Conservation (phyloP, 805 yeast genomes). For the Torulaspora quercuum region DNA sequence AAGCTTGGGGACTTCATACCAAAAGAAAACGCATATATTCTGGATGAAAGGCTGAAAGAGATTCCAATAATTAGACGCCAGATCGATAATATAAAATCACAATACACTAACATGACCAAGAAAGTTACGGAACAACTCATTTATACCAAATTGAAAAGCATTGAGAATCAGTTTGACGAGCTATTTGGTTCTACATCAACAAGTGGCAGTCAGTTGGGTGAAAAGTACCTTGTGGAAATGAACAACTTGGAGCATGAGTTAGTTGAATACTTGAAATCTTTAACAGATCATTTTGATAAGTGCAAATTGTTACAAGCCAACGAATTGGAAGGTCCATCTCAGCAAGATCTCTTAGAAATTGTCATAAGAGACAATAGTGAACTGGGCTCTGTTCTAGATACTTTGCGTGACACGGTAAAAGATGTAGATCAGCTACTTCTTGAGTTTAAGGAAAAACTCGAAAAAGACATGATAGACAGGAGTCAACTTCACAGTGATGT, state of each 20-base stretch:
- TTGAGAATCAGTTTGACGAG: conserved; percentile 22
- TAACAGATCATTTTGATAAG: conserved; percentile 82
- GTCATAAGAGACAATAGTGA: conserved; percentile 53
- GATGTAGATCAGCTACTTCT: conserved; percentile 29
- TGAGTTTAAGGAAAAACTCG: conserved; percentile 32
- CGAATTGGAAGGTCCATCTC: conserved; percentile 30
- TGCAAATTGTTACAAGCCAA: conserved; percentile 46
- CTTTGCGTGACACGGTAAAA: conserved; percentile 41
- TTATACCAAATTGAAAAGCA: conserved; percentile 22
- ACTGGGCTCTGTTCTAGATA: conserved; percentile 52
- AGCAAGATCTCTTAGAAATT: conserved; percentile 43
- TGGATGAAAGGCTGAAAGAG: conserved; percentile 34
- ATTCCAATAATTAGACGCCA: conserved; percentile 32
- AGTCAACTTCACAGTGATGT: conserved; percentile 19
- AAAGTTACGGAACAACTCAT: conserved; percentile 30
- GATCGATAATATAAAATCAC: conserved; percentile 32
- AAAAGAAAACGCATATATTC: conserved; percentile 33
- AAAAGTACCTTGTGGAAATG: conserved; percentile 42
- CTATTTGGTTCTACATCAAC: conserved; percentile 26
- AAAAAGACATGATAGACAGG: conserved; percentile 29
- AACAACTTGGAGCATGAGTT: conserved; percentile 56
- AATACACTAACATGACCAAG: conserved; percentile 32
- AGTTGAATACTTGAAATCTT: conserved; percentile 62
- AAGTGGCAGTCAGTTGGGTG: conserved; percentile 24
- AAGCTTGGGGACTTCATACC: conserved; percentile 50